Percentiles rank a stretch among this genome's conserved stretches.
Evolutionary conservation across 2,329 filamentous ascomycete genomes (phyloP).

Genomic region (Clonostachys chloroleuca): DNA sequence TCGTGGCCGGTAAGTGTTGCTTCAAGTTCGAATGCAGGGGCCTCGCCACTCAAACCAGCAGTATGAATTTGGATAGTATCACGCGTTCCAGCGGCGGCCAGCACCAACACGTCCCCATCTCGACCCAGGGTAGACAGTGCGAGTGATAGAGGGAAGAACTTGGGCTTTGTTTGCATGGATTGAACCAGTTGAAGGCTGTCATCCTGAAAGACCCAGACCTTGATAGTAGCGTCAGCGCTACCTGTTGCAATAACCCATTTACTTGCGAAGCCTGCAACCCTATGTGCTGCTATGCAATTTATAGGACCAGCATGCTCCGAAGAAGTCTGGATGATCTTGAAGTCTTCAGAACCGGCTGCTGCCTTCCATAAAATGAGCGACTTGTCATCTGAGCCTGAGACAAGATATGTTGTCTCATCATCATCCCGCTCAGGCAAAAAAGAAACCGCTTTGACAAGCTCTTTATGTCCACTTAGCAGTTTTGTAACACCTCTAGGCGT

Average conservation of each 20-base stretch:
- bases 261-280: slow-evolving; percentile 14
- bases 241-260: slow-evolving; percentile 67
- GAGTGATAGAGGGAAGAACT: slow-evolving; percentile 77
- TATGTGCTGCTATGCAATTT: slow-evolving; percentile 57
- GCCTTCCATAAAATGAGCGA: slow-evolving; percentile 68
- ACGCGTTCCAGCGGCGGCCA: slow-evolving; percentile 84
- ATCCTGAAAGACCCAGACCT: slow-evolving; percentile 62
- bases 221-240: slow-evolving; percentile 70
- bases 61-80: slow-evolving; percentile 79
- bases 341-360: slow-evolving; percentile 10
- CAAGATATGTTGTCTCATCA: slow-evolving; percentile 49
- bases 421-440: slow-evolving; percentile 57
- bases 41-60: slow-evolving; percentile 6
- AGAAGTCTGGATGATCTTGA: slow-evolving; percentile 43
- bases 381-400: slow-evolving; percentile 81
- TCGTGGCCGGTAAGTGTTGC: slow-evolving; percentile 86
- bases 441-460: slow-evolving; percentile 76
- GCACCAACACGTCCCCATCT: slow-evolving; percentile 49
- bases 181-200: slow-evolving; percentile 54
- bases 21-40: slow-evolving; percentile 59
- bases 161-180: slow-evolving; percentile 68
- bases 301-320: slow-evolving; percentile 69
- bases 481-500: slow-evolving; percentile 53
- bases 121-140: slow-evolving; percentile 60
- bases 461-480: slow-evolving; percentile 72